Percentiles rank a stretch among this genome's conserved stretches.
Evolutionary conservation across 2,329 filamentous ascomycete genomes (phyloP).

Genomic region (Neonectria neomacrospora): DNA sequence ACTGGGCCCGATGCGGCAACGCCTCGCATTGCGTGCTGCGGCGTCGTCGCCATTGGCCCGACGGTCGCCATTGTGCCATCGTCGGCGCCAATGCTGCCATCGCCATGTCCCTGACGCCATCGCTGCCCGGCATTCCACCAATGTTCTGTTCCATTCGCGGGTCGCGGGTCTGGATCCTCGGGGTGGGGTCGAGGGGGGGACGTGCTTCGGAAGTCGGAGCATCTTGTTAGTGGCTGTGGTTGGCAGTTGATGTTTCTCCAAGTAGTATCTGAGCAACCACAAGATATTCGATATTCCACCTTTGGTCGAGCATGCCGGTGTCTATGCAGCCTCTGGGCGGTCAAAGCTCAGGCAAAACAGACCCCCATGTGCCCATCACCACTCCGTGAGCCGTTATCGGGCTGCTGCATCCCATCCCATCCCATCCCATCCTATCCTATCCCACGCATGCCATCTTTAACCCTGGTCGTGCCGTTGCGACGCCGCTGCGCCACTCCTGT

Average conservation of each 20-base stretch:
- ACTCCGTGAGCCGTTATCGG: background rate
- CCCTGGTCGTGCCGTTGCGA: conserved; percentile 6
- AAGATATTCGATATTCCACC: background rate
- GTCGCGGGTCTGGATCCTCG: conserved; percentile 17
- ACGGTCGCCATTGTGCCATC: conserved; percentile 40
- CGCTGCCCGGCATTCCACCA: conserved; percentile 9
- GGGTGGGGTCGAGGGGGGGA: conserved; percentile 13
- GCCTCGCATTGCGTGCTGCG: conserved; percentile 44
- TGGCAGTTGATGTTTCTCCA: background rate
- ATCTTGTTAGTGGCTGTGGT: conserved; percentile 22
- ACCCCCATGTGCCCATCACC: background rate
- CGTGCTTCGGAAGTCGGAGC: conserved; percentile 29
- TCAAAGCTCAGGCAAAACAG: no score
- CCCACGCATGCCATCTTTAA: conserved; percentile 4
- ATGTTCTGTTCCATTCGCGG: conserved; percentile 16
- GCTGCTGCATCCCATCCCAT: background rate
- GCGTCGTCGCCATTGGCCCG: conserved; percentile 31
- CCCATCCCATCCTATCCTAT: conserved; percentile 5
- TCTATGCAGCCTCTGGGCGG: no score
- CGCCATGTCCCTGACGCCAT: conserved; percentile 43
- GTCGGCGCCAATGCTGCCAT: conserved; percentile 41
- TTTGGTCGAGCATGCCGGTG: background rate
- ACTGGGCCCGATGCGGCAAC: conserved; percentile 41
- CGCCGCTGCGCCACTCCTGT: background rate
- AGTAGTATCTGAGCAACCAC: background rate